Evolutionary conservation across 2,329 filamentous ascomycete genomes (phyloP).

Genomic region (Beauveria brongniartii): DNA sequence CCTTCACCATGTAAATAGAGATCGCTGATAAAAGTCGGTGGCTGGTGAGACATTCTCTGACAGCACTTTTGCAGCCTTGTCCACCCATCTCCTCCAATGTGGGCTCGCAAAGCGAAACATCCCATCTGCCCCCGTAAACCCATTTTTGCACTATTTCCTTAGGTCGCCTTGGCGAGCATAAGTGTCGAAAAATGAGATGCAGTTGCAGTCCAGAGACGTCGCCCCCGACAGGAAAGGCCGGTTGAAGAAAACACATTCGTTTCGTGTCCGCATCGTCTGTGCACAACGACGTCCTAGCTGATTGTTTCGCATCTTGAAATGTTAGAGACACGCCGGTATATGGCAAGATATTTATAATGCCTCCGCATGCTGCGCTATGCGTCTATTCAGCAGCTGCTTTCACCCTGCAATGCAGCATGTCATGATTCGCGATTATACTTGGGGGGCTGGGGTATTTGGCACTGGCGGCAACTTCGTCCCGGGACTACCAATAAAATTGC

Average conservation of each 20-base stretch:
- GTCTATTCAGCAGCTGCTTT: not conserved
- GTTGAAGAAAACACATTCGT: not conserved
- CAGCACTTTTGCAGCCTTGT: not conserved
- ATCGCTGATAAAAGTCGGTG: not conserved
- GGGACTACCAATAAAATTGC: no score
- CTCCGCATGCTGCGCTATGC: not conserved
- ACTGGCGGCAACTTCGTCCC: not conserved
- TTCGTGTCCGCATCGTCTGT: not conserved
- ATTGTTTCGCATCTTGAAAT: not conserved
- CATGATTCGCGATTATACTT: not conserved
- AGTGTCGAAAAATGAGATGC: not conserved
- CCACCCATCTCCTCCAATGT: not conserved
- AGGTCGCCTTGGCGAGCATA: not conserved
- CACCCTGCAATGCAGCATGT: not conserved
- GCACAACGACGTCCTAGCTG: not conserved
- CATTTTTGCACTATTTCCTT: not conserved
- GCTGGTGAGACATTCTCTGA: slow-evolving; percentile 6
- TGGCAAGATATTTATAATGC: no score
- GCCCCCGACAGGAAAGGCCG: not conserved
- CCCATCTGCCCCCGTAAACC: not conserved
- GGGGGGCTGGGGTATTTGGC: not conserved
- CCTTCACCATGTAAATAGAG: not conserved
- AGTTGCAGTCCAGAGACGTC: not conserved
- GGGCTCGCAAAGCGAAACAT: not conserved
- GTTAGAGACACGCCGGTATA: not conserved